Base-by-base conservation (phyloP, 177 flowering plant species). In the Vitis hybrid region DNA sequence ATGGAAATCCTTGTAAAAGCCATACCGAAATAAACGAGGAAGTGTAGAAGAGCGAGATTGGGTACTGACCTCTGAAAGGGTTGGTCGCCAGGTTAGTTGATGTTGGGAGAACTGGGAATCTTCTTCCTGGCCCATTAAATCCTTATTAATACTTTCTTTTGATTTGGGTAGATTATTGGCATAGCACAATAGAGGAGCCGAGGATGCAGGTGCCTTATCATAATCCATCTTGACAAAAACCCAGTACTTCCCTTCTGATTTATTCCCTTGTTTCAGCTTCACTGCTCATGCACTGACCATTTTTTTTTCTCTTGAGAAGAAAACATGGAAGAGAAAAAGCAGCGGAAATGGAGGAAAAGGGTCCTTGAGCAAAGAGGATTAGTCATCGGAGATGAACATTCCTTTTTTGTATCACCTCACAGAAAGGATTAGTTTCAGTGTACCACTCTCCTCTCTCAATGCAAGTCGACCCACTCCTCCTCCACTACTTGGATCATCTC, bases 41-140 rank as follows among this genome's bases (percentile, higher is more conserved):
- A 26, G 29, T 26, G 29, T 26, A 26, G 29, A 26, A 26, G 29
- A 26, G 29, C 29, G 29, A 26, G 29, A 26, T 3, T 26, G 29
- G 29, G 29, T 26, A 70, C 73, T 50, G 68, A 79, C 84, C 79
- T 72, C 73, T 64, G 76, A 68, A 59, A 67, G 39, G 2, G 73
- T 61, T 19, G 70, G 65, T n/a, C 63, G 73, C 65, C 71, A 66
- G n/a, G 20, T 49, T 45, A 55, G 66, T 34, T 10, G 9, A 14
- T 26, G 5, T 11, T 12, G 56, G 53, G 56, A 61, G 63, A 59
- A 48, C n/a, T 66, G 49, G 62, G 71, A 59, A 48, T 65, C 71
- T 8, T 58, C n/a, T 15, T 61, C 68, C 5, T 68, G 29, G 29
- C 29, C 29, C 54, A 1, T 1, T 22, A 9, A 64, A 48, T 65